These are phyloP conservation scores for Penicillium carneum DNA, from an alignment of 2,329 filamentous ascomycete genomes.

Conservation along the genomic window DNA sequence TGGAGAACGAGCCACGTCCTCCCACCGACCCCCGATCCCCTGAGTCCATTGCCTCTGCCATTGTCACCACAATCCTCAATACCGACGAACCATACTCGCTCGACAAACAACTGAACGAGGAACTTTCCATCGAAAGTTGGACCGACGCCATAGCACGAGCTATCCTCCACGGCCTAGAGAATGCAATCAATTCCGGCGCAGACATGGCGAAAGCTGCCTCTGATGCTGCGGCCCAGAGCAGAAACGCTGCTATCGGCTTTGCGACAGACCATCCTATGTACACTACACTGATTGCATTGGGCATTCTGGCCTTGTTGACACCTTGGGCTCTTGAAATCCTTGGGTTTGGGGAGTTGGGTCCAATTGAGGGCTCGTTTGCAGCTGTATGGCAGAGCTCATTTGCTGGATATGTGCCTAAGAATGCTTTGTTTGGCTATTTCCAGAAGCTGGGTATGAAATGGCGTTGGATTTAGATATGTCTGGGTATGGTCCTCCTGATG, in stretches of 20 bases:
- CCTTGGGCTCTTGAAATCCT: constrained; percentile 40
- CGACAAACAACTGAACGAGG: not conserved
- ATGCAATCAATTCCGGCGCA: not conserved
- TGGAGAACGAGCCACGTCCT: not conserved
- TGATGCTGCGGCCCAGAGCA: not conserved
- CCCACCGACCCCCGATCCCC: not conserved
- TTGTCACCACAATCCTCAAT: constrained; percentile 7
- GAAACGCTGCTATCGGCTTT: not conserved
- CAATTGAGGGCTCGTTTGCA: constrained; percentile 47
- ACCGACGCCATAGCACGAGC: constrained; percentile 6
- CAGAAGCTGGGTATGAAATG: constrained; percentile 54
- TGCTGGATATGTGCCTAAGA: constrained; percentile 30
- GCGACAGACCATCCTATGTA: not conserved
- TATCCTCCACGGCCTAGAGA: not conserved
- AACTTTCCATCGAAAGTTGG: constrained; percentile 13
- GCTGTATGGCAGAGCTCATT: constrained; percentile 52
- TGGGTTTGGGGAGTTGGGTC: constrained; percentile 39
- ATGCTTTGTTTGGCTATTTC: constrained; percentile 54
- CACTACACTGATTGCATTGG: constrained; percentile 5
- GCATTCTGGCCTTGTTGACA: constrained; percentile 34
- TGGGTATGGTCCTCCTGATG: not conserved
- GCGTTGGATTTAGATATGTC: constrained; percentile 13
- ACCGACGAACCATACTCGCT: not conserved
- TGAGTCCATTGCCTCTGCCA: not conserved
- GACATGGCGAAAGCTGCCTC: constrained; percentile 1